These are phyloP conservation scores for Aureobasidium sp. DNA, from an alignment of 2,329 filamentous ascomycete species.

Conservation along the genomic window DNA sequence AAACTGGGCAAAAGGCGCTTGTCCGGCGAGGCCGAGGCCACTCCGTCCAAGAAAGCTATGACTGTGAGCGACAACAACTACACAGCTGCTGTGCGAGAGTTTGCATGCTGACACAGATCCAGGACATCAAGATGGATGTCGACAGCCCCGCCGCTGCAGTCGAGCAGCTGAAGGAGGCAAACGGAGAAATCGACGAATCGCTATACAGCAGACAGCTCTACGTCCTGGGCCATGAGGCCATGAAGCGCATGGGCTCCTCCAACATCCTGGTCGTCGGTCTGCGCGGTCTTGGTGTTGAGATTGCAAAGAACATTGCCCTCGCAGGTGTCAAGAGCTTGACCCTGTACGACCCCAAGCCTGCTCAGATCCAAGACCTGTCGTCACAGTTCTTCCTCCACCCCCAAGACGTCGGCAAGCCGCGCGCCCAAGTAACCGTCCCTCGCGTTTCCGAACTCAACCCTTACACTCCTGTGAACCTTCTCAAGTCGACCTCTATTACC, in stretches of 20 bases:
- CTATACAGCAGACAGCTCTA: constrained; percentile 63
- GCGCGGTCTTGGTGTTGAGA: constrained; percentile 92
- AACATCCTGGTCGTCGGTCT: constrained; percentile 88
- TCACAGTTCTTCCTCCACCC: constrained; percentile 93
- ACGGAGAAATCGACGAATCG: constrained; percentile 61
- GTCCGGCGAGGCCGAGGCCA: constrained; percentile 40
- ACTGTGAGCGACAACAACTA: constrained; percentile 31
- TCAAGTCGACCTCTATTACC: constrained; percentile 57
- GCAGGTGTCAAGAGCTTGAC: constrained; percentile 97
- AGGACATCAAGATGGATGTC: constrained; percentile 56
- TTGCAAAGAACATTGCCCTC: constrained; percentile 97
- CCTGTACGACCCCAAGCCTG: constrained; percentile 80
- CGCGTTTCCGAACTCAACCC: constrained; percentile 91
- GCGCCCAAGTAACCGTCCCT: constrained; percentile 79
- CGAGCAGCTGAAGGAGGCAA: constrained; percentile 51
- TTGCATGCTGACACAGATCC: not conserved
- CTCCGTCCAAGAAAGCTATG: constrained; percentile 48
- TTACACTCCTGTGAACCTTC: constrained; percentile 84
- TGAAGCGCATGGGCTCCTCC: constrained; percentile 98
- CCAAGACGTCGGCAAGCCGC: constrained; percentile 84
- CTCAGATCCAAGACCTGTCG: constrained; percentile 80
- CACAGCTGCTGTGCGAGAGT: not conserved
- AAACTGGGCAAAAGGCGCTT: constrained; percentile 49
- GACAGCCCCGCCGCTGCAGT: constrained; percentile 52
- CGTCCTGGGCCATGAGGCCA: constrained; percentile 71